These are phyloP conservation scores for Termitomyces bulborhizus DNA, from an alignment of 768 basidiomycete species.

Conservation along the genomic window DNA sequence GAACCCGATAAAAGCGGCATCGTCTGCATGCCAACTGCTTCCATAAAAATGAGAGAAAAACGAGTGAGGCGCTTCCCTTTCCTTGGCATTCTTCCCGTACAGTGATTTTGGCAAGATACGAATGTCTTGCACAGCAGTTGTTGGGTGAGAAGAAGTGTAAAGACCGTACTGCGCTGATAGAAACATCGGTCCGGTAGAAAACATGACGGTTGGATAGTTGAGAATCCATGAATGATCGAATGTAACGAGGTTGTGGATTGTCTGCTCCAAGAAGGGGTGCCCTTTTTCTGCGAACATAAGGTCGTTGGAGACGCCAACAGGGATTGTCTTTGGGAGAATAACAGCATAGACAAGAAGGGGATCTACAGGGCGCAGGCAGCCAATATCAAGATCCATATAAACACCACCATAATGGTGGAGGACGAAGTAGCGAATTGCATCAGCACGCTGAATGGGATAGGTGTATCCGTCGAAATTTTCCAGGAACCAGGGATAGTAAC, in stretches of 20 bases:
- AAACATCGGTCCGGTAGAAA: conserved; percentile 99
- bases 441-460: conserved; percentile 92
- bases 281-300: conserved; percentile 85
- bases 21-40: conserved; percentile 97
- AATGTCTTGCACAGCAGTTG: conserved; percentile 63
- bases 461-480: conserved; percentile 89
- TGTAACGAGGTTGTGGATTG: conserved; percentile 83
- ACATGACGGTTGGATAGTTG: conserved; percentile 99
- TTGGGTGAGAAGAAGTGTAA: conserved; percentile 65
- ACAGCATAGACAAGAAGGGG: conserved; percentile 81
- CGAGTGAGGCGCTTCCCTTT: conserved; percentile 77
- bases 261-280: conserved; percentile 88
- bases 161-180: conserved; percentile 90
- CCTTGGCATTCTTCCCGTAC: conserved; percentile 94
- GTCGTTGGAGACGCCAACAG: conserved; percentile 96
- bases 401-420: conserved; percentile 93
- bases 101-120: conserved; percentile 92
- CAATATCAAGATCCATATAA: conserved; percentile 96
- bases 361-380: conserved; percentile 82
- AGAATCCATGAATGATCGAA: conserved; percentile 94
- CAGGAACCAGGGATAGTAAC: conserved; percentile 88
- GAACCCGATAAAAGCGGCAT: conserved; percentile 96
- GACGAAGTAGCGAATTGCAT: conserved; percentile 97
- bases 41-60: conserved; percentile 99
- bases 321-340: conserved; percentile 91